These are phyloP conservation scores for Pluteus cervinus DNA, from an alignment of 768 basidiomycete species.

Conservation along the genomic window DNA sequence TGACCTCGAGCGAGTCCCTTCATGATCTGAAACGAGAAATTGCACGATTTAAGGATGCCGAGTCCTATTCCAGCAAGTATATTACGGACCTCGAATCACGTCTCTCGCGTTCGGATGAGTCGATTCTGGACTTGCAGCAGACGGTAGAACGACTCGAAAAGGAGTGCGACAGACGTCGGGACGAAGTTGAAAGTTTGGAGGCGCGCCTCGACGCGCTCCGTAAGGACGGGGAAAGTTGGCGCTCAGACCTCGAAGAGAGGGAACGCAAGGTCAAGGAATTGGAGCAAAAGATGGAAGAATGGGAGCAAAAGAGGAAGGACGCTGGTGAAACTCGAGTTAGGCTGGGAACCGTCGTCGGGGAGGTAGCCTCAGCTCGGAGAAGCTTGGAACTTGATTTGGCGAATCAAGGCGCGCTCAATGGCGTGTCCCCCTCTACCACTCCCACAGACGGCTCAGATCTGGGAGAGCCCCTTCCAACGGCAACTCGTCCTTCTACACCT, in stretches of 20 bases:
- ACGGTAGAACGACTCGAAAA: conserved; percentile 72
- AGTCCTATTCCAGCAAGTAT: conserved; percentile 68
- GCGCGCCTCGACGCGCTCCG: conserved; percentile 62
- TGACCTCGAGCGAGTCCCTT: conserved; percentile 73
- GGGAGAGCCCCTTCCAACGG: conserved; percentile 13
- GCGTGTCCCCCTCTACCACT: conserved; percentile 20
- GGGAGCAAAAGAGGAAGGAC: conserved; percentile 66
- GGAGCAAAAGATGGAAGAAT: conserved; percentile 73
- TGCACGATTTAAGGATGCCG: conserved; percentile 66
- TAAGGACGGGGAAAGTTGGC: conserved; percentile 76
- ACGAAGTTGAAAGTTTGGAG: conserved; percentile 68
- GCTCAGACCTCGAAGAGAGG: conserved; percentile 77
- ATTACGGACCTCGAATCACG: conserved; percentile 84
- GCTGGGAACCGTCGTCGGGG: conserved; percentile 60
- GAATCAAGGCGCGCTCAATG: conserved; percentile 14
- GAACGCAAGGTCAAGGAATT: conserved; percentile 72
- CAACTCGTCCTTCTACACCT: too few species aligned
- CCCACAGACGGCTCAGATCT: conserved; percentile 20
- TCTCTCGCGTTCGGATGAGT: conserved; percentile 73
- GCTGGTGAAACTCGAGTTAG: conserved; percentile 62
- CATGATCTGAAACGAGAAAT: conserved; percentile 84
- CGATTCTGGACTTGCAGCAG: conserved; percentile 58
- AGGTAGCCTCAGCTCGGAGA: conserved; percentile 65
- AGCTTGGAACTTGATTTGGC: conserved; percentile 50
- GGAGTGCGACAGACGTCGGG: conserved; percentile 68